Evolutionary conservation across 2,329 filamentous ascomycete species (phyloP).

Genomic region (Pezicula carpinea): DNA sequence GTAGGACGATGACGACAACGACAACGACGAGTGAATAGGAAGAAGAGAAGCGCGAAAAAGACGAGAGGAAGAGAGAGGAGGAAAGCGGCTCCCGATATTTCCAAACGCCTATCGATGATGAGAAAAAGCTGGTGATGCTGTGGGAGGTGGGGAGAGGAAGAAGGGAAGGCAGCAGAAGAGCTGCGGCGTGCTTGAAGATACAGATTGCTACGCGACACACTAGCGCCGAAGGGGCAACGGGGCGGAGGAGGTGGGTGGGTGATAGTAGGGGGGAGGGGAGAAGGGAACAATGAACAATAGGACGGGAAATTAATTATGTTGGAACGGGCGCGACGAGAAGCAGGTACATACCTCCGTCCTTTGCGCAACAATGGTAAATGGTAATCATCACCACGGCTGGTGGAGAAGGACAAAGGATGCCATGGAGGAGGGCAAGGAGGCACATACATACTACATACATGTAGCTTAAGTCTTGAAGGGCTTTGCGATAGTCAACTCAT

Average conservation of each 20-base stretch:
- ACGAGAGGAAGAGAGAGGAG: constrained; percentile 28
- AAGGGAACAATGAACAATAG: background rate
- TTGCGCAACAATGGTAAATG: too few species aligned
- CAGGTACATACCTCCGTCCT: too few species aligned
- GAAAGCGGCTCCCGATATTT: constrained; percentile 27
- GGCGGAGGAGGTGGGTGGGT: background rate
- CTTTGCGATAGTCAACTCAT: too few species aligned
- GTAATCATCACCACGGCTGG: too few species aligned
- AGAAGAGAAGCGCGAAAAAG: constrained; percentile 22
- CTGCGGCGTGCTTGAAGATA: constrained; percentile 10
- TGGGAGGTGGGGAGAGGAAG: constrained; percentile 9
- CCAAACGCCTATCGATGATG: constrained; percentile 25
- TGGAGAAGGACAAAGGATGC: too few species aligned
- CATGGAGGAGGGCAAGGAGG: too few species aligned
- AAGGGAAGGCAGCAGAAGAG: constrained; percentile 13
- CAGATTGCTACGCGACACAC: constrained; percentile 1
- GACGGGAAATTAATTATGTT: too few species aligned
- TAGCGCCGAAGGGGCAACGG: background rate
- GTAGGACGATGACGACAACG: constrained; percentile 16
- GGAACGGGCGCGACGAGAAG: too few species aligned
- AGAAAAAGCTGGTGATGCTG: constrained; percentile 15
- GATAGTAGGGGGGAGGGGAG: constrained; percentile 5
- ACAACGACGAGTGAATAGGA: constrained; percentile 18
- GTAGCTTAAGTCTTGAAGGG: too few species aligned
- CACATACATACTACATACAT: too few species aligned